Evolutionary conservation across 2,329 filamentous ascomycete species (phyloP), one percentile per base, ranked within the genome.

Genomic region (Colletotrichum brevisporum): DNA sequence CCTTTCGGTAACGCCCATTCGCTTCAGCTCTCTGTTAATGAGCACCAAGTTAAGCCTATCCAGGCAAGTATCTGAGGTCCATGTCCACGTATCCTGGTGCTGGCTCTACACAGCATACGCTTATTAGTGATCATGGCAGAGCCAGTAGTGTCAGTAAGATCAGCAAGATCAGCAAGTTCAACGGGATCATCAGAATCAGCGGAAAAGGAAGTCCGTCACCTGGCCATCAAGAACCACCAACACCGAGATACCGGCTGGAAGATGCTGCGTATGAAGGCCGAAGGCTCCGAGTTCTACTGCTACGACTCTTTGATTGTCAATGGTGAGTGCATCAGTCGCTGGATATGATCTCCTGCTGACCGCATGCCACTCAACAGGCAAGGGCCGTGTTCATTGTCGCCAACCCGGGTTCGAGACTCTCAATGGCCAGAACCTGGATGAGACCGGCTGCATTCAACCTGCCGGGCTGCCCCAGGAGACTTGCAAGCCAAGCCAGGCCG

Each of bases 261-360:
- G 26, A 56, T 69, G 63, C 13, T 69, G 26, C 67, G 67, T 4
- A 66, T 66, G 67, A 53, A 52, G 9, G 63, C 67, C 9, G 63
- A 66, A 21, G 67, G 67, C 15, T 69, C 67, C 6, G 67, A 69
- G 21, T 66, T 69, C 4, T 69, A 67, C 26, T 75, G 74, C 56
- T 75, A 74, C 21, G 73, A 75, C 48, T 75, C 74, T 1, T 54
- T 75, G 2, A 56, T 75, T 6, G 73, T 75, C 21, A 75, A 75
- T n/a, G 72, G 73, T 72, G 15, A 26, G 71, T 24, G 31, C 36
- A 15, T 9, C 43, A 21, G 16, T 31, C 10, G 15, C 16, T 6
- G 26, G 3, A 18, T 9, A 4, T 10, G 9, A 31, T 15, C 36
- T 45, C 3, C 6, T 15, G 41, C 41, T 43, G 2, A 43, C 6